Conservation (phyloP, 2,329 filamentous ascomycete genomes). For the Teratosphaeriaceae sp. region DNA sequence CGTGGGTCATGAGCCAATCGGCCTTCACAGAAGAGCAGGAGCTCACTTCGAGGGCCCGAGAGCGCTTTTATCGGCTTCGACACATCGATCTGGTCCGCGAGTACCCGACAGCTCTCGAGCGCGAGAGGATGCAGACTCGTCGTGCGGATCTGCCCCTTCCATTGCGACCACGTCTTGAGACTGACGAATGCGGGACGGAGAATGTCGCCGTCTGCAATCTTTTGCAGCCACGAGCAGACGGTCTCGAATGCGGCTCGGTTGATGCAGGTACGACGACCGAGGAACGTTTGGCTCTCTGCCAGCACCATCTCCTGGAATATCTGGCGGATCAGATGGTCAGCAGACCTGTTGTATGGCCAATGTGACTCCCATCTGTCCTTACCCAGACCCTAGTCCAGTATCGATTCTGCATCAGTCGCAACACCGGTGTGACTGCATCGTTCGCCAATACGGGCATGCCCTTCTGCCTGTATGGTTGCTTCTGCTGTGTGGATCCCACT, state of each 20-base stretch:
- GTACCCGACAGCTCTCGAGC: not conserved
- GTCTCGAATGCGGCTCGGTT: not conserved
- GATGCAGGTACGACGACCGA: not conserved
- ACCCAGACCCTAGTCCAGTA: not conserved
- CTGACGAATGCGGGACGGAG: not conserved
- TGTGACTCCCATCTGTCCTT: too few relatives aligned
- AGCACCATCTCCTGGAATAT: not conserved
- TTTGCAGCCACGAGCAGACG: not conserved
- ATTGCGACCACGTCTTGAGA: not conserved
- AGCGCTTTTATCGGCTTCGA: not conserved
- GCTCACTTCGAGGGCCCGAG: not conserved
- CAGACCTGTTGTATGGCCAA: too few relatives aligned
- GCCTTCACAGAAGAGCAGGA: not conserved
- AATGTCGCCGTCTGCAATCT: not conserved
- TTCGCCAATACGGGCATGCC: not conserved
- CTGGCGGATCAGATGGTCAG: too few relatives aligned
- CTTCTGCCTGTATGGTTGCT: too few relatives aligned
- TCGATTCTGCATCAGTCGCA: not conserved
- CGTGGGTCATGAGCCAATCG: not conserved
- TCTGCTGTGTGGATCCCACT: too few relatives aligned
- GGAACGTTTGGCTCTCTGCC: not conserved
- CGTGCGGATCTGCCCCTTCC: not conserved
- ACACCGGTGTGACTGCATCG: not conserved
- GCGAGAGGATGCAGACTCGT: not conserved
- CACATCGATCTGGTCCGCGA: not conserved